A percentile compares a stretch with the other conserved stretches of the same genome.
These are phyloP conservation scores for Tolypocladium ophioglossoides DNA, from an alignment of 2,329 filamentous ascomycete genomes.

Conservation along the genomic window DNA sequence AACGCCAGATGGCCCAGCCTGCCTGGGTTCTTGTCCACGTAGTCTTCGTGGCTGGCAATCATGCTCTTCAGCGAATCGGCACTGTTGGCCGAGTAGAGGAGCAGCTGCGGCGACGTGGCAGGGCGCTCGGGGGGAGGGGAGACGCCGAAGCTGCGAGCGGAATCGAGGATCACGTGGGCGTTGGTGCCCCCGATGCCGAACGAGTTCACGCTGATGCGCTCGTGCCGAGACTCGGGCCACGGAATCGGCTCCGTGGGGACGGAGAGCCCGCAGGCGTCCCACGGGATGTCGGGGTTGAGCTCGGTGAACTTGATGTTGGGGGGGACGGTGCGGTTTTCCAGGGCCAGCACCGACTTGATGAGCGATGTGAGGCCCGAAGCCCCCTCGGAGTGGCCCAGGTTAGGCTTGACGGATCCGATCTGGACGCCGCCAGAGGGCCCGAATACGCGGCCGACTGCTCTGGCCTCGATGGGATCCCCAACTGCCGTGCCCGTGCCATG, in stretches of 20 bases:
- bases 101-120: not conserved
- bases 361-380: constrained; percentile 14
- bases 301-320: constrained; percentile 11
- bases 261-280: constrained; percentile 9
- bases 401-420: constrained; percentile 17
- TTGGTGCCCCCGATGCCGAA: constrained; percentile 34
- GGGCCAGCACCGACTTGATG: constrained; percentile 15
- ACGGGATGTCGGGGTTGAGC: constrained; percentile 12
- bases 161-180: constrained; percentile 25
- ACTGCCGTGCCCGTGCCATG: constrained; percentile 24
- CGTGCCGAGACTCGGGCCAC: constrained; percentile 24
- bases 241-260: constrained; percentile 19
- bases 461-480: constrained; percentile 28
- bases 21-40: not conserved
- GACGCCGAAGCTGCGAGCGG: not conserved
- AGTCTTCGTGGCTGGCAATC: constrained; percentile 3
- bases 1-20: not conserved
- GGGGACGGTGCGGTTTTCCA: constrained; percentile 14
- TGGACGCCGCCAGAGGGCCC: constrained; percentile 7
- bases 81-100: not conserved
- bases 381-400: constrained; percentile 18
- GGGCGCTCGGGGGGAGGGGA: not conserved
- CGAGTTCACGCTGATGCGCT: constrained; percentile 33
- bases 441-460: constrained; percentile 19
- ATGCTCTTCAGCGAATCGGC: constrained; percentile 10